Evolutionary conservation across 495 filamentous ascomycete genomes (phyloP).

Genomic region (Aspergillus sclerotioniger): DNA sequence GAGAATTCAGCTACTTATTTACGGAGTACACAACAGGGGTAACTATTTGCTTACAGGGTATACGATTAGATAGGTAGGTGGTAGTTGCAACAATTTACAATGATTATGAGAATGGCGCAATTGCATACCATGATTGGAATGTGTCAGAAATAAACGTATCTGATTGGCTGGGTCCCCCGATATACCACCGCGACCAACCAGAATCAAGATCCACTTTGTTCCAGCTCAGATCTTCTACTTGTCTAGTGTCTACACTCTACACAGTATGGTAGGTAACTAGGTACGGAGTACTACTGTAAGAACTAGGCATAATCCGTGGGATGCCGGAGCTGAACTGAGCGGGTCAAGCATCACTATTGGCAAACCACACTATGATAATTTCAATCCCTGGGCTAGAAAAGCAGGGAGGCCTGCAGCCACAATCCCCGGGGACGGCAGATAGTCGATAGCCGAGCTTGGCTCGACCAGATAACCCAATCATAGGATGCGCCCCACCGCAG

Average conservation of each 20-base stretch:
- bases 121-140: background rate
- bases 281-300: no score
- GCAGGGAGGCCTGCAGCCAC: slow-evolving; percentile 21
- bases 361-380: slow-evolving; percentile 3
- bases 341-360: slow-evolving; percentile 6
- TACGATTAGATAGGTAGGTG: no score
- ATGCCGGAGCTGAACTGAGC: no score
- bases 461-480: slow-evolving; percentile 36
- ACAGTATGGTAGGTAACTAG: no score
- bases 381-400: slow-evolving; percentile 11
- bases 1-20: no score
- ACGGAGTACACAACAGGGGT: no score
- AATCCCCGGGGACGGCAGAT: slow-evolving; percentile 40
- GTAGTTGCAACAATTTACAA: no score
- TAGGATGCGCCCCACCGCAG: slow-evolving; percentile 22
- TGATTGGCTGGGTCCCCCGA: background rate
- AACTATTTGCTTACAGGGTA: no score
- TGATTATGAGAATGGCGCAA: background rate
- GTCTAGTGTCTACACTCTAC: no score
- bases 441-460: slow-evolving; percentile 50
- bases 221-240: no score
- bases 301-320: no score
- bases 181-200: background rate
- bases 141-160: background rate
- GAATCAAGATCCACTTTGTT: no score